Conservation (phyloP, 2,329 filamentous ascomycete species). For the Penicillium sp. region DNA sequence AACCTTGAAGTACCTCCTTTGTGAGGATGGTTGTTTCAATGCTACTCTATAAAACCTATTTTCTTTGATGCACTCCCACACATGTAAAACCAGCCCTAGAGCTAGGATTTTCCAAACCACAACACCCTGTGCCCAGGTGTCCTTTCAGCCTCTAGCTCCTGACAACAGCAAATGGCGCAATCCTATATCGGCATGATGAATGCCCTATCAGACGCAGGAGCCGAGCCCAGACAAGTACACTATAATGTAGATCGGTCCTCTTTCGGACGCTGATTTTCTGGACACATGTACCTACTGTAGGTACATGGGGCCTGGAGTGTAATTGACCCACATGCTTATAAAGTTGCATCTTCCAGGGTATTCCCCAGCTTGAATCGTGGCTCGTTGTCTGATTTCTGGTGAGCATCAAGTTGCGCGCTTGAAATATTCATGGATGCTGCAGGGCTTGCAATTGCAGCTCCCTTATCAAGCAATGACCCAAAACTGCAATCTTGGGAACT, state of each 20-base stretch:
- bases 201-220: slow-evolving; percentile 1
- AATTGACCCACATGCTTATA: neutral
- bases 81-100: too few relatives aligned
- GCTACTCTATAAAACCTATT: neutral
- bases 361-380: too few relatives aligned
- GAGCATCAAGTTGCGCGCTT: too few relatives aligned
- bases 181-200: slow-evolving; percentile 12
- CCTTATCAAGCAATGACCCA: too few relatives aligned
- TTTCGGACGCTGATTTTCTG: neutral
- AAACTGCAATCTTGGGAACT: too few relatives aligned
- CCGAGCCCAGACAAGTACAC: neutral
- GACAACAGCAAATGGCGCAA: slow-evolving; percentile 34
- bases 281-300: neutral
- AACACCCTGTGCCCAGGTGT: too few relatives aligned
- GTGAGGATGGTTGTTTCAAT: neutral
- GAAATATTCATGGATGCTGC: too few relatives aligned
- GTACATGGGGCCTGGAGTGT: neutral
- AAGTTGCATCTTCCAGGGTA: neutral
- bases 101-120: too few relatives aligned
- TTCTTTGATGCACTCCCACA: too few relatives aligned
- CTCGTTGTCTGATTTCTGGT: too few relatives aligned
- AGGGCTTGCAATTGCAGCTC: too few relatives aligned
- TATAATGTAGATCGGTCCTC: neutral
- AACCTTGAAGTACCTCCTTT: too few relatives aligned
- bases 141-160: neutral